phyloP scores from a whole-genome alignment of 148 eudicot species.

The Salicornia ramosissima region DNA sequence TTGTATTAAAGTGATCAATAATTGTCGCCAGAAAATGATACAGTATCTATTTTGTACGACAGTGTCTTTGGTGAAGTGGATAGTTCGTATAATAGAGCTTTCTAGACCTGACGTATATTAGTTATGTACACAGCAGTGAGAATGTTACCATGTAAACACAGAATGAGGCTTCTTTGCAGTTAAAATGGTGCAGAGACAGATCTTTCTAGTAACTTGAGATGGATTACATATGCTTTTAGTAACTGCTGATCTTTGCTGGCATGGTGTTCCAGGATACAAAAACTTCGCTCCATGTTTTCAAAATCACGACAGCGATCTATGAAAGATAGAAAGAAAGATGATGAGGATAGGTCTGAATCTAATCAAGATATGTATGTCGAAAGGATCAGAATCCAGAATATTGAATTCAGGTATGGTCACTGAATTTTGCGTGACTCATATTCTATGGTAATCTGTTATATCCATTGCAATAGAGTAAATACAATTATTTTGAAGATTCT shows the following conservation, averaged over 20 bases:
- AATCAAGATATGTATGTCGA: conserved; percentile 56
- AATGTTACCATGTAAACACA: neutral
- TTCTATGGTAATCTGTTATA: neutral
- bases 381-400: conserved; percentile 79
- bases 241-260: neutral
- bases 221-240: neutral
- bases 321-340: conserved; percentile 56
- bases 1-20: neutral
- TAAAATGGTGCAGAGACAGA: neutral
- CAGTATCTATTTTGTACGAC: neutral
- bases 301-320: conserved; percentile 33
- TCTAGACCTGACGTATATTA: neutral
- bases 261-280: conserved; percentile 48
- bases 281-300: conserved; percentile 41
- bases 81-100: neutral
- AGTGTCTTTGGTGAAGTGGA: neutral
- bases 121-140: neutral
- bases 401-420: conserved; percentile 66
- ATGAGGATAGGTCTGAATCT: conserved; percentile 40
- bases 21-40: neutral
- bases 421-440: conserved; percentile 8
- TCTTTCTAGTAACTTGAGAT: neutral
- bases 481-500: neutral
- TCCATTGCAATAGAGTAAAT: neutral
- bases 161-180: neutral